Percentiles rank a stretch among this genome's conserved stretches.
These are phyloP conservation scores for Penicillium macrosclerotiorum DNA, from an alignment of 495 filamentous ascomycete species.

Conservation along the genomic window DNA sequence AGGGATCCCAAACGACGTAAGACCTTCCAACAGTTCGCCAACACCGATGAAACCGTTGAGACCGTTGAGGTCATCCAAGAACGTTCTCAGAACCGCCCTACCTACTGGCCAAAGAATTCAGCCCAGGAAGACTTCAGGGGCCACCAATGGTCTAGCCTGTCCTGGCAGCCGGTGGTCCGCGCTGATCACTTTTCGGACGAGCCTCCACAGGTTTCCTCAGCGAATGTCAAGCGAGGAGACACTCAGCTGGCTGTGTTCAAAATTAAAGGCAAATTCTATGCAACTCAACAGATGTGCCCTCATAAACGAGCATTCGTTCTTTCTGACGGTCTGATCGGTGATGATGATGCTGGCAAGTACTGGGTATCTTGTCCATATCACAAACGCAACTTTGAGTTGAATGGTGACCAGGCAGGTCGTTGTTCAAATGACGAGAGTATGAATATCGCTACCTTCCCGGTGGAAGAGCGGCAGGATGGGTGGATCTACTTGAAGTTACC, in stretches of 20 bases:
- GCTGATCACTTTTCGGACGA: conserved; percentile 70
- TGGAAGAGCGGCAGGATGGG: conserved; percentile 75
- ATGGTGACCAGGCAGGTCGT: conserved; percentile 62
- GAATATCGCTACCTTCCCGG: conserved; percentile 83
- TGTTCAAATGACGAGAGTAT: conserved; percentile 76
- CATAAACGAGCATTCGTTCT: conserved; percentile 92
- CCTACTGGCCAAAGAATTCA: conserved; percentile 76
- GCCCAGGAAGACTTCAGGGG: conserved; percentile 72
- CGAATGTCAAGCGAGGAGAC: conserved; percentile 81
- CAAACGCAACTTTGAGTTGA: conserved; percentile 87
- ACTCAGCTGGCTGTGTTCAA: conserved; percentile 93
- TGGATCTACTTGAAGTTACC: conserved; percentile 86
- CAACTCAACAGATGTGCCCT: conserved; percentile 97
- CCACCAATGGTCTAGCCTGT: conserved; percentile 67
- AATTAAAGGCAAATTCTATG: conserved; percentile 77
- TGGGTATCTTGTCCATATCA: conserved; percentile 92
- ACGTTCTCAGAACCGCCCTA: conserved; percentile 72
- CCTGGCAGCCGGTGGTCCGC: conserved; percentile 84
- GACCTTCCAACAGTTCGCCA: conserved; percentile 83
- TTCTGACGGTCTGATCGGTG: conserved; percentile 84
- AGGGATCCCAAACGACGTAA: conserved; percentile 64
- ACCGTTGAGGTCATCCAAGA: conserved; percentile 72
- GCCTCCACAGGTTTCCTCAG: conserved; percentile 61
- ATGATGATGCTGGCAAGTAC: conserved; percentile 60
- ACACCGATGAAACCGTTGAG: conserved; percentile 71